Percentiles rank a stretch among this genome's conserved stretches.
phyloP scores from a whole-genome alignment of 1,139 yeast species.

The Lodderomyces orthopsilosis region DNA sequence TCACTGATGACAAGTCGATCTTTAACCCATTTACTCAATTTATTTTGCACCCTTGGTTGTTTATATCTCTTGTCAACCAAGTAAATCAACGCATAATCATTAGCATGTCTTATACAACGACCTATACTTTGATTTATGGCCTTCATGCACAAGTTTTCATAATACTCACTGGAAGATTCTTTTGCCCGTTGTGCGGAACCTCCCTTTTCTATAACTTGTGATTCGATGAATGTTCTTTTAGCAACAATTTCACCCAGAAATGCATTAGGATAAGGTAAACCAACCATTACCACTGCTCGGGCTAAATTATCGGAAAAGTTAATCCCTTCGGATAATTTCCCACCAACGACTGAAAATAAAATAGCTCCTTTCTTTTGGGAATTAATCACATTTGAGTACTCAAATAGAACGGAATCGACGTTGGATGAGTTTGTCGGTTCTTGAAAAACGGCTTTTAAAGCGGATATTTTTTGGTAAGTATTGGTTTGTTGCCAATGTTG shows the following conservation, averaged over 20 bases:
- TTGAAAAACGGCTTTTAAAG: conserved; percentile 56
- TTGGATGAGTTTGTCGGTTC: conserved; percentile 36
- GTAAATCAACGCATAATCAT: conserved; percentile 76
- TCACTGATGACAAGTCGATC: conserved; percentile 25
- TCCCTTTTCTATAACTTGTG: conserved; percentile 37
- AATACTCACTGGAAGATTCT: conserved; percentile 55
- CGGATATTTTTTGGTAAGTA: conserved; percentile 30
- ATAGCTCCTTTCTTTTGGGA: conserved; percentile 51
- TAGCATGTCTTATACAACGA: conserved; percentile 80
- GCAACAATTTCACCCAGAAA: conserved; percentile 82
- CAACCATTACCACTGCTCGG: conserved; percentile 83
- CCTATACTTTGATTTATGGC: conserved; percentile 94
- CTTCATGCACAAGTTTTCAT: conserved; percentile 87
- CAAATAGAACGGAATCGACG: conserved; percentile 45
- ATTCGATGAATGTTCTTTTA: conserved; percentile 63
- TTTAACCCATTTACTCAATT: conserved; percentile 78
- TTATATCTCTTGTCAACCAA: conserved; percentile 67
- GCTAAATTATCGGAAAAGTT: conserved; percentile 86
- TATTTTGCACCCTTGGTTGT: conserved; percentile 47
- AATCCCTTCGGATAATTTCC: conserved; percentile 91
- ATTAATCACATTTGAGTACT: conserved; percentile 45
- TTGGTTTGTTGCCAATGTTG: conserved; percentile 48
- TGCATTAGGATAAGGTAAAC: conserved; percentile 87
- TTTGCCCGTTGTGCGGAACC: conserved; percentile 40
- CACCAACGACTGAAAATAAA: conserved; percentile 86